Base-by-base conservation (phyloP, 345 rosid species). In the Microthlaspi erraticum region DNA sequence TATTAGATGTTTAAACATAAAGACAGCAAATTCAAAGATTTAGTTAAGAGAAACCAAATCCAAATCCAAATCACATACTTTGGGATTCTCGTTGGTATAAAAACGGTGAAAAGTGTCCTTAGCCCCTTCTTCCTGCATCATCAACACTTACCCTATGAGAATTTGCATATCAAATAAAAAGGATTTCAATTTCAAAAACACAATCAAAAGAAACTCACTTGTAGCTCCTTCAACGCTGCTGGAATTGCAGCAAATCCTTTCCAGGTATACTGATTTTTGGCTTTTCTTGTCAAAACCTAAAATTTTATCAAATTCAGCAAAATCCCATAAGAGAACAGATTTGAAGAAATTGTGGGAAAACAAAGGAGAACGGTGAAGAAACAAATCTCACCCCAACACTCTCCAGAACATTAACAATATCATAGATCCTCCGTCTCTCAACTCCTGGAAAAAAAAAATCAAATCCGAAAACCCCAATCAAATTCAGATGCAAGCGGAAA, bases 401-500 rank as follows among this genome's bases (percentile, higher is more conserved):
- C 82, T 92, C 98, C 51, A 92, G 64, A 20, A 92, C 88, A 49
- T 92, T 92, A 51, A 92, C 98, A 33, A 92, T 89, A 63, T 92
- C 98, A 16, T 92, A 92, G 76, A 92, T 89, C 59, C 98, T 81
- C 49, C 98, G 83, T 41, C 98, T 82, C 74, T 89, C 98, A 18
- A 92, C 96, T 12, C 96, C 98, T 92, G 71, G 53, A 64, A 37
- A 58, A 14, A 33, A 5, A 36, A 41, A 14, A 6, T 37, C 20
- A 11, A 48, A 17, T 1, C 36, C 18, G 41, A 20, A 39, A 39
- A 57, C 1, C 37, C 45, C 33, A 53, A 67, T 60, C 37, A 66
- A 74, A 58, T 10, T 29, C 18, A 19, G 44, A 58, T 57, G 3
- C 5, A 5, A 8, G 7, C 62, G n/a, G 18, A 42, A 31, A 36